Percentiles rank a stretch among this genome's conserved stretches.
These are phyloP conservation scores for Cucumis cinereus DNA, from an alignment of 306 rosid genomes.

Conservation along the genomic window DNA sequence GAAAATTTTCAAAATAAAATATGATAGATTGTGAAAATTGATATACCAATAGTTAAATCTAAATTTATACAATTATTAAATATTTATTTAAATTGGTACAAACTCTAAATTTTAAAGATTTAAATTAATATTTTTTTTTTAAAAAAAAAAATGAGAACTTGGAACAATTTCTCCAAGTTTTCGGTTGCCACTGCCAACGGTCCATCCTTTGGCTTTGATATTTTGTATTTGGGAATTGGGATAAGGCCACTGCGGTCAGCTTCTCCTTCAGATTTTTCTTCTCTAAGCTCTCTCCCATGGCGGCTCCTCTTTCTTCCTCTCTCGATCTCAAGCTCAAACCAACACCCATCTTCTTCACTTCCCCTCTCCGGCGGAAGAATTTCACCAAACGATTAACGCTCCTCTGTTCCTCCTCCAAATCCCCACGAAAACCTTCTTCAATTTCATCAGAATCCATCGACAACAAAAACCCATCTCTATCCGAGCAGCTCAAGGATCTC, in stretches of 20 bases:
- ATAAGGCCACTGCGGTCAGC: not conserved
- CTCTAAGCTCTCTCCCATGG: conserved; percentile 27
- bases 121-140: too few species aligned
- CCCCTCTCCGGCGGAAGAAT: conserved; percentile 14
- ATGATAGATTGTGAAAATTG: too few species aligned
- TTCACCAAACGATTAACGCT: conserved; percentile 17
- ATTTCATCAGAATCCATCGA: conserved; percentile 9
- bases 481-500: conserved; percentile 71
- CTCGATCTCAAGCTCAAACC: conserved; percentile 42
- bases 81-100: too few species aligned
- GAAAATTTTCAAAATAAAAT: too few species aligned
- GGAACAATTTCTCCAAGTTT: not conserved
- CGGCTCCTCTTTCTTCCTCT: conserved; percentile 46
- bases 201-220: not conserved
- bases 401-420: conserved; percentile 28
- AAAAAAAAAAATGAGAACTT: too few species aligned
- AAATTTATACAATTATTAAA: too few species aligned
- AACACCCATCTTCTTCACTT: conserved; percentile 31
- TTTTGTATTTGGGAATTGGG: not conserved
- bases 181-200: not conserved
- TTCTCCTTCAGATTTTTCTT: not conserved
- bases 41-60: too few species aligned
- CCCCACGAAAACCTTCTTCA: conserved; percentile 28
- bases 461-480: conserved; percentile 40
- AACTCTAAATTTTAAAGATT: too few species aligned